Evolutionary conservation across 106 monocot genomes (phyloP), one percentile per base, ranked within the genome.

Genomic region (Dioscorea alata): DNA sequence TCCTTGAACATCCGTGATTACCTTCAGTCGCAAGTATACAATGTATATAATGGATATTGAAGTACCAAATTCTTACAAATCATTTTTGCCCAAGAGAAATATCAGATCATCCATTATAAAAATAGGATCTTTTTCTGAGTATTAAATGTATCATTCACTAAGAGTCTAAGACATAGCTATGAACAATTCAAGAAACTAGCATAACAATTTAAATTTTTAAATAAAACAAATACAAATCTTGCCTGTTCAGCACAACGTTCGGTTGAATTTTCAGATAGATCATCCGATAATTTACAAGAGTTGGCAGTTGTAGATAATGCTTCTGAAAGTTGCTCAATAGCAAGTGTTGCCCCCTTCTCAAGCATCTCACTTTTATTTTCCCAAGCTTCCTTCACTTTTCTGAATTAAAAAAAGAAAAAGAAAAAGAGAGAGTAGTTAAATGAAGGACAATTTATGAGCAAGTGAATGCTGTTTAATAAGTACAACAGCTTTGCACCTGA

Each of bases 351-450:
- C 74, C 86, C 57, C 23, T 76, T 75, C 68, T 96, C 89, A 60
- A 96, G 84, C 67, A 76, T 76, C n/a, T 92, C 89, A 68, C 61
- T 60, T 63, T 96, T 96, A 67, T 56, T 80, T 66, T 86, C 83
- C 96, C 96, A 96, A 65, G 88, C 96, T 67, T 96, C 88, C 65
- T 88, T 90, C 19, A 96, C 96, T 84, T 71, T 91, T 71, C 96
- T 96, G 73, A 54, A 74, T 58, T 53, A 57, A 66, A 1, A 65
- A 33, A 64, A 54, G 59, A 35, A 2, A 73, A 64, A 33, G 22
- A 1, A 65, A 33, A 64, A 54, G 59, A 35, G 1, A 73, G 60
- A 33, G 22, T 8, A 34, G 4, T 31, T 0, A 60, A 49, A 54
- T 54, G 54, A 19, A 64, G 33, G 19, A 32, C 33, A 19, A 33